Conservation (phyloP, 1,139 yeast genomes). For the Torulaspora pretoriensis region DNA sequence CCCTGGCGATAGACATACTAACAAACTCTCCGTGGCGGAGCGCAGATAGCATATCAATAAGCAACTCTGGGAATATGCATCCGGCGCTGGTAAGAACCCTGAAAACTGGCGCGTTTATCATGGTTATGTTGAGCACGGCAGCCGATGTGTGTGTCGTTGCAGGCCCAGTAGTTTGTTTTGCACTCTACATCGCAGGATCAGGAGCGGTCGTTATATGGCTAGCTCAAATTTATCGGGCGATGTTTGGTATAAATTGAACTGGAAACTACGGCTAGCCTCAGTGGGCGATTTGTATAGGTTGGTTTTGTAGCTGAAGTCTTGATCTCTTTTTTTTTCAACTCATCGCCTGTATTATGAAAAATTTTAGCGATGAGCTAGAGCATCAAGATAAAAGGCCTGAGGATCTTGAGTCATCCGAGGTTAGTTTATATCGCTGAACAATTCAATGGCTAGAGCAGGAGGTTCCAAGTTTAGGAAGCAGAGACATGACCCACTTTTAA, state of each 20-base stretch:
- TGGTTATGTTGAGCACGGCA: slow-evolving; percentile 14
- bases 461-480: slow-evolving; percentile 48
- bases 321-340: slow-evolving; percentile 4
- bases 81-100: slow-evolving; percentile 10
- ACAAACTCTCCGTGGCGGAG: not conserved
- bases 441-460: slow-evolving; percentile 60
- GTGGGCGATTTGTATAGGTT: not conserved
- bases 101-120: slow-evolving; percentile 12
- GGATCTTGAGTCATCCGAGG: not conserved
- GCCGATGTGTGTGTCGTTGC: slow-evolving; percentile 14
- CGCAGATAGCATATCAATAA: not conserved
- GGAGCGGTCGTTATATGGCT: slow-evolving; percentile 14
- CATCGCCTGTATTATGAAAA: slow-evolving; percentile 11
- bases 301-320: not conserved
- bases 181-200: slow-evolving; percentile 13
- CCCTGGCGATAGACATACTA: slow-evolving; percentile 1
- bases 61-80: slow-evolving; percentile 1
- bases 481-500: slow-evolving; percentile 74
- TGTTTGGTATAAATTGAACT: slow-evolving; percentile 3
- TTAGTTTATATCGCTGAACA: not conserved
- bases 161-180: slow-evolving; percentile 11
- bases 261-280: not conserved
- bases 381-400: not conserved
- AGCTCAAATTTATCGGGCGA: slow-evolving; percentile 7
- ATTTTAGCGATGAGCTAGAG: slow-evolving; percentile 14